Base-by-base conservation (phyloP, 1,284 basidiomycete species). In the Cutaneotrichosporon cutaneum region DNA sequence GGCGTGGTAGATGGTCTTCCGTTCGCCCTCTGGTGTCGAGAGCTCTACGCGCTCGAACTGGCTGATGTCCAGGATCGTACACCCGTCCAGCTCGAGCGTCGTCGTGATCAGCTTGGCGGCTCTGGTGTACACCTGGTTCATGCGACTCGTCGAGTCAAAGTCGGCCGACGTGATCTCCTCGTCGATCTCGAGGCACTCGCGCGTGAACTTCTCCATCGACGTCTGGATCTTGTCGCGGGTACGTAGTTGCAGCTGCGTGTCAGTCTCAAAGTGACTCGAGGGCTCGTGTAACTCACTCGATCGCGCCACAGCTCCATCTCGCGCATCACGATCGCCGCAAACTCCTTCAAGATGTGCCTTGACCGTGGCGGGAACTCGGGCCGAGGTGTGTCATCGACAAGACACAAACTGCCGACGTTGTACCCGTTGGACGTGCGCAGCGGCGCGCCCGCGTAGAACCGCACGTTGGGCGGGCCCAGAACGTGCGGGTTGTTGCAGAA, bases 281-380 rank as follows among this genome's bases (percentile, higher is more conserved):
- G n/a, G n/a, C n/a, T 24, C 10, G 39, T 26, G 26, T 4, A 11
- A 69, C 72, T 59, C 64, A 89, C 89, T 83, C 94, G 94, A 77
- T 97, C 94, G 64, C 89, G 83, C 90, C 92, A 94, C 3, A 97
- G 81, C 77, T 96, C 94, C 86, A 97, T 88, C 80, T 97, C 94
- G 50, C 94, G 86, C 88, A 96, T 92, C n/a, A 89, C 88, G 59
- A 97, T 88, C 6, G 90, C 79, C 1, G 93, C 92, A 77, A 97
- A 96, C 78, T 97, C 94, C 73, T 95, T 95, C 62, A 97, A 82
- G 1, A 92, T 94, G 80, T 95, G 90, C 48, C 94, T 82, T 70
- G 93, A 91, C 33, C 94, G 83, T 21, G 94, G 92, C 3, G 88
- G 87, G 72, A 96, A 97, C 64, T 94, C 92, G 18, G 85, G 82